These are phyloP conservation scores for Alternaria sp. DNA, from an alignment of 2,329 filamentous ascomycete species.

Conservation along the genomic window DNA sequence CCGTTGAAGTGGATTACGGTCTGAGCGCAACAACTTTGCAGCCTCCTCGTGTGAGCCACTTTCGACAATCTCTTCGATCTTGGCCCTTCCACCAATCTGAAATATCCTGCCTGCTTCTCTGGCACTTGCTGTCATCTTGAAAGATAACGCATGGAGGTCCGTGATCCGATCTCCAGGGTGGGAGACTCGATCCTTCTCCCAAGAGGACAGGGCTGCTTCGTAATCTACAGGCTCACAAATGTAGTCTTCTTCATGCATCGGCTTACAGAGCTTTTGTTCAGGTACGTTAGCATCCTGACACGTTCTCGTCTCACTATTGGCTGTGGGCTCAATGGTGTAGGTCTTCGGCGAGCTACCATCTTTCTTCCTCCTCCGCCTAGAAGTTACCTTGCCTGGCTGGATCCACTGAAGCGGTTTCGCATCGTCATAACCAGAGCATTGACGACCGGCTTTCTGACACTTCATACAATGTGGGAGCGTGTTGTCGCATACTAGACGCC, in stretches of 20 bases:
- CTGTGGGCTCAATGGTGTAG: conserved; percentile 7
- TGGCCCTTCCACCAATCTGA: conserved; percentile 17
- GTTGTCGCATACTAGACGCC: conserved; percentile 46
- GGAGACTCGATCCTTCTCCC: neutral
- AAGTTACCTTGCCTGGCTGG: conserved; percentile 40
- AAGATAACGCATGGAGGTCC: conserved; percentile 3
- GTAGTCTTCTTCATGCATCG: neutral
- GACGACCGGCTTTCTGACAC: conserved; percentile 38
- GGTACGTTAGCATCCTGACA: neutral
- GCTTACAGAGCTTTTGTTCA: neutral
- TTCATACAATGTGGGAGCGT: conserved; percentile 44
- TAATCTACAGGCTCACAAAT: conserved; percentile 9
- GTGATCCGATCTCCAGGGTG: conserved; percentile 6
- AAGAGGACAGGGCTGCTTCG: neutral
- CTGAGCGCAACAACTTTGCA: conserved; percentile 19
- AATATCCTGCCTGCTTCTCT: conserved; percentile 20
- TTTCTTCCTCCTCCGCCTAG: conserved; percentile 32
- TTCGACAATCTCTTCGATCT: conserved; percentile 27
- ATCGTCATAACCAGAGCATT: conserved; percentile 45
- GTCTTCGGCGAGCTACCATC: conserved; percentile 13
- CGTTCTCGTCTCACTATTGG: neutral
- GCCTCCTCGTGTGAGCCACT: conserved; percentile 24
- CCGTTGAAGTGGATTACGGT: conserved; percentile 27
- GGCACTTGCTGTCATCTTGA: neutral
- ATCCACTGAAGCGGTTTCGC: conserved; percentile 47